A percentile compares a stretch with the other conserved stretches of the same genome.
Evolutionary conservation across 1,284 basidiomycete genomes (phyloP).

Genomic region (Ustilago loliicola): DNA sequence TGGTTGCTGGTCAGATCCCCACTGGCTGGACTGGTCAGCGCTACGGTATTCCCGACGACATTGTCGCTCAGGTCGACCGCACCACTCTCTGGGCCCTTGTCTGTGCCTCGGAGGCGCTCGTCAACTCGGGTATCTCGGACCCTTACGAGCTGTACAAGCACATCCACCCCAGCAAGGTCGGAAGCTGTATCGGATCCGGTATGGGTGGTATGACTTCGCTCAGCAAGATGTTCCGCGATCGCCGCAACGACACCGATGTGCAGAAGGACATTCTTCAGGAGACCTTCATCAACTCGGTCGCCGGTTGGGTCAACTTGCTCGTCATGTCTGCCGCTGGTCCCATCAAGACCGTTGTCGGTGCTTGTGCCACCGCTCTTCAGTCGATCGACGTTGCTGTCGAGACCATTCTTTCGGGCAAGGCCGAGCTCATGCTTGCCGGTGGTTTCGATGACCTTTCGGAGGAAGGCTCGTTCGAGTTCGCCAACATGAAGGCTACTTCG

Average conservation of each 20-base stretch:
- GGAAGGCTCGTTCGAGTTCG: constrained; percentile 92
- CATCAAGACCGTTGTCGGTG: constrained; percentile 98
- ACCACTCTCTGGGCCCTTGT: constrained; percentile 97
- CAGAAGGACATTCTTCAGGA: constrained; percentile 99
- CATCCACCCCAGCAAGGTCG: constrained; percentile 93
- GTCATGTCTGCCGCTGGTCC: constrained; percentile 77
- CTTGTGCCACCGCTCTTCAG: constrained; percentile 96
- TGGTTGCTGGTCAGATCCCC: constrained; percentile 94
- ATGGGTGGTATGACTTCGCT: constrained; percentile 87
- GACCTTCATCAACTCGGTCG: constrained; percentile 74
- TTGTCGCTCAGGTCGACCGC: constrained; percentile 92
- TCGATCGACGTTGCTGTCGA: constrained; percentile 98
- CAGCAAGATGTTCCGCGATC: constrained; percentile 91
- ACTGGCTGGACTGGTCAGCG: constrained; percentile 96
- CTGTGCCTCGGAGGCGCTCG: constrained; percentile 90
- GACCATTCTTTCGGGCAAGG: constrained; percentile 92
- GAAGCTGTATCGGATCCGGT: constrained; percentile 76
- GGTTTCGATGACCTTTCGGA: constrained; percentile 98
- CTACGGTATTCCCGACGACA: constrained; percentile 98
- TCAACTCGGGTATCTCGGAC: constrained; percentile 96
- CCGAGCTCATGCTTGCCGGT: constrained; percentile 98
- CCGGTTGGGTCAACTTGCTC: constrained; percentile 96
- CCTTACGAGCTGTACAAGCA: constrained; percentile 84
- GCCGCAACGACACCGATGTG: constrained; percentile 94
- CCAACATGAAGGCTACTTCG: constrained; percentile 99